Conservation (phyloP, 2,329 filamentous ascomycete species). For the Cladorrhinum sp. region DNA sequence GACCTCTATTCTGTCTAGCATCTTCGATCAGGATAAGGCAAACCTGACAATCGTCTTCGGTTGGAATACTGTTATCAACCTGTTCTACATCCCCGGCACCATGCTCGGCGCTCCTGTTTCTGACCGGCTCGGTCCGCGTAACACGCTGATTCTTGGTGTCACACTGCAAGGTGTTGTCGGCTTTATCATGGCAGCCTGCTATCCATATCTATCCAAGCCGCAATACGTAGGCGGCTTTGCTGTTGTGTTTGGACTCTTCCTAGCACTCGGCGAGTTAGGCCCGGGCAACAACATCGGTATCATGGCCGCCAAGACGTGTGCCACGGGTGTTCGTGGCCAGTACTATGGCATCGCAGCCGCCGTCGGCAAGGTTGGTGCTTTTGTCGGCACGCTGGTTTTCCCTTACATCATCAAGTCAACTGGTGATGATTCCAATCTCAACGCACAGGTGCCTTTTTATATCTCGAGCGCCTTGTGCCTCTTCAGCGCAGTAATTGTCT, state of each 20-base stretch:
- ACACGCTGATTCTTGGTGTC: conserved; percentile 70
- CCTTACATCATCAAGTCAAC: conserved; percentile 66
- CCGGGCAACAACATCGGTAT: conserved; percentile 91
- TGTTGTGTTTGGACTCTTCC: conserved; percentile 76
- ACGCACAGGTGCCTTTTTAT: conserved; percentile 85
- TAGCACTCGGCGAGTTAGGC: conserved; percentile 74
- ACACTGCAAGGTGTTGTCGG: conserved; percentile 72
- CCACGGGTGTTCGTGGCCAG: conserved; percentile 80
- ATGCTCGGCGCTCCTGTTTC: conserved; percentile 72
- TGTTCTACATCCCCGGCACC: conserved; percentile 85
- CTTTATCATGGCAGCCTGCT: conserved; percentile 84
- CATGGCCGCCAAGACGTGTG: conserved; percentile 80
- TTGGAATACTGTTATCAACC: conserved; percentile 84
- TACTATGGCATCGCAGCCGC: conserved; percentile 72
- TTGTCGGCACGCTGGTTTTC: conserved; percentile 81
- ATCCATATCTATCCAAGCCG: conserved; percentile 63
- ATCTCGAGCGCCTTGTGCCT: conserved; percentile 76
- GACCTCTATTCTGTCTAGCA: conserved; percentile 65
- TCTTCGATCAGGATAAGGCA: conserved; percentile 52
- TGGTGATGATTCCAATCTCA: conserved; percentile 48
- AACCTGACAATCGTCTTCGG: conserved; percentile 77
- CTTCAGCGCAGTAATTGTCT: conserved; percentile 64
- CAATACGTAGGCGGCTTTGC: conserved; percentile 71
- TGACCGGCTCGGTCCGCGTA: conserved; percentile 75
- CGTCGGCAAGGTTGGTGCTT: conserved; percentile 74